Base-by-base conservation (phyloP, 352 stramenopile species). In the Pythium rhizo-oryzae region DNA sequence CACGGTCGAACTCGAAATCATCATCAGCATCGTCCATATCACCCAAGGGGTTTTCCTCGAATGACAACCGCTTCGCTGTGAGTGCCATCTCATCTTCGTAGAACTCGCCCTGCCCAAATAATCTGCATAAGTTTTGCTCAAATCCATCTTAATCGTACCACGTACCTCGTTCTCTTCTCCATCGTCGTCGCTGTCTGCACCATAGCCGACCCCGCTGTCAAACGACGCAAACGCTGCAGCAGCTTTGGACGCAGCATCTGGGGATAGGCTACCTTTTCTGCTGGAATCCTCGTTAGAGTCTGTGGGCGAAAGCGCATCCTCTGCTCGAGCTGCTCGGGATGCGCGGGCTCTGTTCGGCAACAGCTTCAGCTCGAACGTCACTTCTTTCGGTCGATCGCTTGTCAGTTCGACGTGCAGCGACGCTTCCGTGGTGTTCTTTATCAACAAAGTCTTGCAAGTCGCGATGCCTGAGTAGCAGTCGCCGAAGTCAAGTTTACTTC, bases 1-100 rank as follows among this genome's bases (percentile, higher is more conserved):
- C 87, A 21, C 88, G 70, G 71, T 97, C 89, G 69, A 97, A 97
- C 56, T 96, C 89, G 59, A 96, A 96, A 59, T 97, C 89, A 57
- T 97, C 89, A 65, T 97, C 89, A 28, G 75, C 74, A 69, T 97
- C 89, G 50, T 96, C 89, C 18, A 71, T 35, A 71, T 96, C 89
- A 37, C 80, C 87, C 54, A 91, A 70, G 2, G 76, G 69, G 41
- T 88, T 90, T 39, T 95, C 89, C 51, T 94, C 87, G 59, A 94
- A 95, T 4, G 85, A 94, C 19, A 72, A 70, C n/a, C 79, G 76
- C 65, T 94, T 96, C 4, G 67, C 58, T 39, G 80, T 76, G 11
- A 81, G 67, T 23, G 52, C 39, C 21, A 92, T 82, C 0, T 94
- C 87, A 43, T 96, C 89, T 16, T 94, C 87, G 54, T 84, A 93